Percentiles rank a stretch among this genome's conserved stretches.
Conservation (phyloP, 1,284 basidiomycete species). For the Rhodotorula mucilaginosa region DNA sequence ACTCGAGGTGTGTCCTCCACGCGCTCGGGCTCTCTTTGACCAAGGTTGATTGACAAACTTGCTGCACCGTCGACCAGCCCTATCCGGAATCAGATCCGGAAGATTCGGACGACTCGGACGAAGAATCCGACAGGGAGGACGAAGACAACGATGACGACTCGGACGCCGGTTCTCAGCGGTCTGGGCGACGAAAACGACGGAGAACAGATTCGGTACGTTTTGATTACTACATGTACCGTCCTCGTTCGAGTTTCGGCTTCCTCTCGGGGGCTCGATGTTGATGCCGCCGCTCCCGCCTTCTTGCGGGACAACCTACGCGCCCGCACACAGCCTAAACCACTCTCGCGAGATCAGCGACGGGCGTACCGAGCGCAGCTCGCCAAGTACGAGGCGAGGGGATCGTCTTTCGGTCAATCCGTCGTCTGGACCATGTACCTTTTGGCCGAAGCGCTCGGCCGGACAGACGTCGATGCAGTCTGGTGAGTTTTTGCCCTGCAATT, state of each 20-base stretch:
- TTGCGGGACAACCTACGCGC: too few species aligned
- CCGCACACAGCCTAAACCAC: slow-evolving; percentile 20
- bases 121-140: slow-evolving; percentile 42
- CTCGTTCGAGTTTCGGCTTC: too few species aligned
- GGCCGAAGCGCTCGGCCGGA: slow-evolving; percentile 80
- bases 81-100: slow-evolving; percentile 70
- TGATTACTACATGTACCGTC: too few species aligned
- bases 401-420: slow-evolving; percentile 84
- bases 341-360: slow-evolving; percentile 64
- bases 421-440: slow-evolving; percentile 86
- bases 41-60: not conserved
- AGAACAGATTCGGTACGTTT: slow-evolving; percentile 30
- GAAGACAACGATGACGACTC: slow-evolving; percentile 55
- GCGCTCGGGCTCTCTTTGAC: not conserved
- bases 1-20: slow-evolving; percentile 60
- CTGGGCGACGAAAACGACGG: slow-evolving; percentile 34
- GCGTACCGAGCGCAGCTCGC: slow-evolving; percentile 63
- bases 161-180: slow-evolving; percentile 48
- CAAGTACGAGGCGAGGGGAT: slow-evolving; percentile 81
- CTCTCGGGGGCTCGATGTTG: too few species aligned
- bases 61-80: slow-evolving; percentile 56
- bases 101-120: slow-evolving; percentile 55
- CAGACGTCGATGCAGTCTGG: slow-evolving; percentile 93
- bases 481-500: slow-evolving; percentile 47
- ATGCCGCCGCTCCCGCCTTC: too few species aligned